Evolutionary conservation across 352 stramenopile genomes (phyloP), one percentile per base, ranked within the genome.

Genomic region (Globisporangium paroecandrum): DNA sequence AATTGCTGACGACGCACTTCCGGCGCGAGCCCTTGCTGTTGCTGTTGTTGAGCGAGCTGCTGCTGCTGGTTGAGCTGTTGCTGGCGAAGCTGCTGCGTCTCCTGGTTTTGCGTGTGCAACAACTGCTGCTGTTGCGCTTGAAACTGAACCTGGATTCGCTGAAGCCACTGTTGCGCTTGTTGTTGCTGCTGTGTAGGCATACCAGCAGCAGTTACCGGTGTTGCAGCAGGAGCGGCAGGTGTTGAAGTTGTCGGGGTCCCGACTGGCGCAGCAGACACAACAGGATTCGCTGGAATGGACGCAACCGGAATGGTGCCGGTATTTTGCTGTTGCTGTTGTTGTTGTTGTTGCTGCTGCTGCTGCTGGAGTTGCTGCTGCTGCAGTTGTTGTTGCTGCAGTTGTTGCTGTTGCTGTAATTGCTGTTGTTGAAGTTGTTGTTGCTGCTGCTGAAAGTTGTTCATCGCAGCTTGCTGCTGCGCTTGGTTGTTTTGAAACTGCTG

Each of bases 61-160:
- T 95, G 84, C 47, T 93, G 85, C 63, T 93, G 85, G 38, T 85
- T 78, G 60, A 91, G 65, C 41, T 95, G 87, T 51, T 92, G 81
- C 53, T 90, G 84, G 6, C 85, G 83, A 51, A 95, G 72, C 61
- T 89, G 81, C 70, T 90, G 78, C 41, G 82, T 90, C 65, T 95
- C 87, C 62, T 91, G 83, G 65, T 94, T 89, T 29, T 93, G 85
- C 12, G 79, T 85, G 34, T 88, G 79, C 27, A 93, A 62, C 34
- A 93, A 53, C 56, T 89, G 80, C 20, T 90, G 83, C 41, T 91
- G 82, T 58, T 95, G 87, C 0, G 82, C 85, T 47, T 92, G 85
- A 65, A 91, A 95, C 65, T 93, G 87, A 27, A 89, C 83, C 59
- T 93, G 87, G 10, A 95, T 84, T 4, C 84, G 83, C 59, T 93